A percentile compares a stretch with the other conserved stretches of the same genome.
Conservation (phyloP, 2,329 filamentous ascomycete species). For the Drechmeria coniospora region DNA sequence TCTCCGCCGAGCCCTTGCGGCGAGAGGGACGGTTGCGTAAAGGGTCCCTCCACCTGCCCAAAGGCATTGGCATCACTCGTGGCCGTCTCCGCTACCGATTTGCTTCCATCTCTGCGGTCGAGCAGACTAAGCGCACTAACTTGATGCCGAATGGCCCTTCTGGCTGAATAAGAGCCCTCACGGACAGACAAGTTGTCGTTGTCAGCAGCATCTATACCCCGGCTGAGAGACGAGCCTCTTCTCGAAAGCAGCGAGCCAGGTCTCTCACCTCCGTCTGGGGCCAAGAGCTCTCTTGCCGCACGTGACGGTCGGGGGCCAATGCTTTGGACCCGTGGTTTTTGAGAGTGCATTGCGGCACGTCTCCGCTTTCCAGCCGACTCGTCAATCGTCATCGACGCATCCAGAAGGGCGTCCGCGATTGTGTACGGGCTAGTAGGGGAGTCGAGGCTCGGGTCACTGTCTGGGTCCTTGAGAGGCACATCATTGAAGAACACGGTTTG, state of each 20-base stretch:
- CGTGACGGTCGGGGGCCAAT: slow-evolving; percentile 15
- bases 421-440: slow-evolving; percentile 43
- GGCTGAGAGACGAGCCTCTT: slow-evolving; percentile 17
- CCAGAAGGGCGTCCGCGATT: slow-evolving; percentile 77
- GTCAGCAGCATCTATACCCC: slow-evolving; percentile 8
- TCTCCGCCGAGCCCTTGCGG: too few relatives aligned
- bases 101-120: slow-evolving; percentile 42
- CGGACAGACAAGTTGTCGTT: slow-evolving; percentile 21
- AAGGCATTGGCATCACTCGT: slow-evolving; percentile 45
- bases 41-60: slow-evolving; percentile 43
- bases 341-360: slow-evolving; percentile 34
- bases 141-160: slow-evolving; percentile 36
- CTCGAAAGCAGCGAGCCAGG: slow-evolving; percentile 22
- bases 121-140: slow-evolving; percentile 44
- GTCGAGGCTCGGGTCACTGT: slow-evolving; percentile 15
- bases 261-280: slow-evolving; percentile 13
- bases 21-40: slow-evolving; percentile 19
- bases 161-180: slow-evolving; percentile 26
- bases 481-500: slow-evolving; percentile 92
- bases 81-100: slow-evolving; percentile 41
- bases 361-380: slow-evolving; percentile 42
- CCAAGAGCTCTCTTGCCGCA: slow-evolving; percentile 13
- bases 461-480: slow-evolving; percentile 34
- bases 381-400: slow-evolving; percentile 81
- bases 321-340: slow-evolving; percentile 27